These are phyloP conservation scores for Monilinia aucupariae DNA, from an alignment of 2,329 filamentous ascomycete genomes.

Conservation along the genomic window DNA sequence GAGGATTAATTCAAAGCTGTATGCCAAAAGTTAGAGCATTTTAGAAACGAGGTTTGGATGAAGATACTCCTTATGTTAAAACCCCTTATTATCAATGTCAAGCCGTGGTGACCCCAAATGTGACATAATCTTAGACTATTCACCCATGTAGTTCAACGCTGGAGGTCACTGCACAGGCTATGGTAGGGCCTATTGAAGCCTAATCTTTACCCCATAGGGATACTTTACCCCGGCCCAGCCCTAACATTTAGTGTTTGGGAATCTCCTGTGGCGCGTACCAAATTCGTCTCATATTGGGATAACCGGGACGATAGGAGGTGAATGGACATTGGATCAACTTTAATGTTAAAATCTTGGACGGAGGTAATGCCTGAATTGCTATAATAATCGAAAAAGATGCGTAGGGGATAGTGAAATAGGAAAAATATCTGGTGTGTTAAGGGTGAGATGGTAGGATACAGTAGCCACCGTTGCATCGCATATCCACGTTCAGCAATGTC, in stretches of 20 bases:
- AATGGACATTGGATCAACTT: background rate
- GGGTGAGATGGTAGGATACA: background rate
- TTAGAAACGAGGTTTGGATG: constrained; percentile 11
- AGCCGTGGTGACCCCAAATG: background rate
- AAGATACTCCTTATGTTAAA: constrained; percentile 15
- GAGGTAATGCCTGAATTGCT: background rate
- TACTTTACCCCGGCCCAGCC: background rate
- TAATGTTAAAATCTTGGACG: background rate
- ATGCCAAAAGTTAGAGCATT: background rate
- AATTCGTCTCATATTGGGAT: constrained; percentile 29
- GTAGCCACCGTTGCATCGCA: background rate
- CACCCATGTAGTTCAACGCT: background rate
- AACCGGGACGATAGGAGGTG: constrained; percentile 9
- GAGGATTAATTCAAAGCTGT: background rate
- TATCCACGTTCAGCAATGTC: background rate
- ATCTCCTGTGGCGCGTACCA: constrained; percentile 22
- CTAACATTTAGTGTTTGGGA: constrained; percentile 13
- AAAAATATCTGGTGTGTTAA: no score
- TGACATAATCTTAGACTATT: background rate
- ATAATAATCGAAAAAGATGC: no score
- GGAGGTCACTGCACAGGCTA: background rate
- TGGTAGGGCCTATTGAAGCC: background rate
- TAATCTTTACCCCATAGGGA: constrained; percentile 1
- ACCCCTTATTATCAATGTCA: constrained; percentile 1
- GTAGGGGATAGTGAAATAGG: no score